Percentiles rank a stretch among this genome's conserved stretches.
These are phyloP conservation scores for Mortierella sp. DNA, from an alignment of 371 early-diverging fungal species.

Conservation along the genomic window DNA sequence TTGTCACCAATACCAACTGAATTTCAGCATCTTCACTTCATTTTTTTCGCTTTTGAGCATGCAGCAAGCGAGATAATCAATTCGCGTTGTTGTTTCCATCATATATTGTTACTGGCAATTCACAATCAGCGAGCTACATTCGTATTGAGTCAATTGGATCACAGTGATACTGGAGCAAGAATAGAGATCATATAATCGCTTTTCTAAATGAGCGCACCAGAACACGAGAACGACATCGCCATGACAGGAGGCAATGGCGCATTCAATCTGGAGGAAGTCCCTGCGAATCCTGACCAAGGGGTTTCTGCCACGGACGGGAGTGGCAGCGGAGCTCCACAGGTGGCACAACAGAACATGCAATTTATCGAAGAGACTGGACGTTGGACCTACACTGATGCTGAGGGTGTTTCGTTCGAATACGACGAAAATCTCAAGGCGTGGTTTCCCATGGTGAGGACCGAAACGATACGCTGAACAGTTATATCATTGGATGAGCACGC, in stretches of 20 bases:
- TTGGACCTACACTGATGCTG: constrained; percentile 80
- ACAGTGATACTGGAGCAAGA: not conserved
- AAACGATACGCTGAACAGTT: not conserved
- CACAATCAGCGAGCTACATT: not conserved
- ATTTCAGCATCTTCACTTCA: not conserved
- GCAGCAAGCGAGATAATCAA: not conserved
- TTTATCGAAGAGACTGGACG: constrained; percentile 76
- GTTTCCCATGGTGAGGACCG: constrained; percentile 85
- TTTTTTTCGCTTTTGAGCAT: not conserved
- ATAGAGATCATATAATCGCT: not conserved
- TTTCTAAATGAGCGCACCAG: constrained; percentile 13
- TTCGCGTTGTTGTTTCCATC: not conserved
- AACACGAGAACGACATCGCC: constrained; percentile 1
- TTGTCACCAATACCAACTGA: not conserved
- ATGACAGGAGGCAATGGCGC: not conserved
- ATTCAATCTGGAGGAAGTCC: not conserved
- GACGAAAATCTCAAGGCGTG: constrained; percentile 85
- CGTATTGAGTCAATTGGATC: not conserved
- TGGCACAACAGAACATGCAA: constrained; percentile 61
- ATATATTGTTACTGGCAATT: not conserved
- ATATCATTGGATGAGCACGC: not conserved
- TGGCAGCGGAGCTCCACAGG: constrained; percentile 21
- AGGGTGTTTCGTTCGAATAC: constrained; percentile 86
- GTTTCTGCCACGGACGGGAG: not conserved
- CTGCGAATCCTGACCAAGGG: not conserved